Evolutionary conservation across 192 early-diverging fungal species (phyloP).

Genomic region (Entomortierella parvispora): DNA sequence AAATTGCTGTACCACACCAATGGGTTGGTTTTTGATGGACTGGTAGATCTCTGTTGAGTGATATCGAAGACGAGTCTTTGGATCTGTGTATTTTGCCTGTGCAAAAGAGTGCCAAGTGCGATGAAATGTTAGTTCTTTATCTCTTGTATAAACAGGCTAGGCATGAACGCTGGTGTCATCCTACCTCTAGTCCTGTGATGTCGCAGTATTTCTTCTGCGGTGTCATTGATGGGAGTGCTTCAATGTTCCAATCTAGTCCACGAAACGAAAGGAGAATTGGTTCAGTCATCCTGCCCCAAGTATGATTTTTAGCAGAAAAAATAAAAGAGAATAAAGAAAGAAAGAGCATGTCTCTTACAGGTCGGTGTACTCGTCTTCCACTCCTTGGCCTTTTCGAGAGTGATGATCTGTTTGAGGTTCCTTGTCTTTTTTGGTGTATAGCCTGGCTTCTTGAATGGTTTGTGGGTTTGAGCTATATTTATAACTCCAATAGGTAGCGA

Average conservation of each 20-base stretch:
- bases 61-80: constrained; percentile 86
- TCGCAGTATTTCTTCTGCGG: constrained; percentile 94
- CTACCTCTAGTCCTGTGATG: constrained; percentile 85
- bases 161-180: not conserved
- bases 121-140: not conserved
- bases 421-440: constrained; percentile 78
- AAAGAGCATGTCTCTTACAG: constrained; percentile 1
- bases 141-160: not conserved
- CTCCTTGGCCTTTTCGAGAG: constrained; percentile 72
- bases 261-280: not conserved
- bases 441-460: constrained; percentile 80
- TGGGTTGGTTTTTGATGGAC: constrained; percentile 74
- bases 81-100: constrained; percentile 85
- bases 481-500: constrained; percentile 5
- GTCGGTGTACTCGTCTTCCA: constrained; percentile 19
- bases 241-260: constrained; percentile 78
- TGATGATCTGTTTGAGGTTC: constrained; percentile 84
- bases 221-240: constrained; percentile 82
- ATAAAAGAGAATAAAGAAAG: not conserved
- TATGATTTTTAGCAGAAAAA: not conserved
- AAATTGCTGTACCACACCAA: constrained; percentile 83
- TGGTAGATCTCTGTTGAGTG: constrained; percentile 86
- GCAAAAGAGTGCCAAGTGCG: not conserved
- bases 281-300: not conserved
- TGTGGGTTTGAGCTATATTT: constrained; percentile 53